Evolutionary conservation across 768 basidiomycete genomes (phyloP).

Genomic region (Clitopilus passeckerianus): DNA sequence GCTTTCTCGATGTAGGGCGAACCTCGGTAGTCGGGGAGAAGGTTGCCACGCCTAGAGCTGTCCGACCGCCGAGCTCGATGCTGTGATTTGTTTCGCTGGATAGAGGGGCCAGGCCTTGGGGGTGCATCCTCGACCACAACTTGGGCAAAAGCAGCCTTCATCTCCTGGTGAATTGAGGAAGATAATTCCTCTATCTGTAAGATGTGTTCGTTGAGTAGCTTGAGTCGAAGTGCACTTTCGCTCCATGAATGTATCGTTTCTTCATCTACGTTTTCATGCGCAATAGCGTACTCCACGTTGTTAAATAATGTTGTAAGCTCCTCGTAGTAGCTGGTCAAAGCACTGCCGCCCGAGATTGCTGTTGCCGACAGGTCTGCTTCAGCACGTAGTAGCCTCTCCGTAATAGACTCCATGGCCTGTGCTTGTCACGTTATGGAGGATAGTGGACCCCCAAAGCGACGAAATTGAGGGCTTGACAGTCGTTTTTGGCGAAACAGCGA

Average conservation of each 20-base stretch:
- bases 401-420: neutral
- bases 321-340: constrained; percentile 2
- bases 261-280: constrained; percentile 1
- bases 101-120: too few relatives aligned
- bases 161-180: constrained; percentile 4
- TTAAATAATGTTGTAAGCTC: neutral
- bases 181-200: constrained; percentile 4
- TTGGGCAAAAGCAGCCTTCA: constrained; percentile 10
- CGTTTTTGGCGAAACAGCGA: too few relatives aligned
- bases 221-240: constrained; percentile 8
- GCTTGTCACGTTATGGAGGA: too few relatives aligned
- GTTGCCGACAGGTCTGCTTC: constrained; percentile 4
- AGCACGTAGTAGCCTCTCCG: neutral
- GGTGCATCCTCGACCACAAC: constrained; percentile 1
- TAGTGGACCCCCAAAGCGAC: too few relatives aligned
- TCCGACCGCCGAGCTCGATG: too few relatives aligned
- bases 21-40: neutral
- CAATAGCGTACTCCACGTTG: constrained; percentile 1
- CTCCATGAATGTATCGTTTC: constrained; percentile 7
- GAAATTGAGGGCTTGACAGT: too few relatives aligned
- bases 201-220: constrained; percentile 6
- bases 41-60: too few relatives aligned
- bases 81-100: too few relatives aligned
- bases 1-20: constrained; percentile 24
- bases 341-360: neutral